These are phyloP conservation scores for Talaromyces proteolyticus DNA, from an alignment of 495 filamentous ascomycete genomes.

Conservation along the genomic window DNA sequence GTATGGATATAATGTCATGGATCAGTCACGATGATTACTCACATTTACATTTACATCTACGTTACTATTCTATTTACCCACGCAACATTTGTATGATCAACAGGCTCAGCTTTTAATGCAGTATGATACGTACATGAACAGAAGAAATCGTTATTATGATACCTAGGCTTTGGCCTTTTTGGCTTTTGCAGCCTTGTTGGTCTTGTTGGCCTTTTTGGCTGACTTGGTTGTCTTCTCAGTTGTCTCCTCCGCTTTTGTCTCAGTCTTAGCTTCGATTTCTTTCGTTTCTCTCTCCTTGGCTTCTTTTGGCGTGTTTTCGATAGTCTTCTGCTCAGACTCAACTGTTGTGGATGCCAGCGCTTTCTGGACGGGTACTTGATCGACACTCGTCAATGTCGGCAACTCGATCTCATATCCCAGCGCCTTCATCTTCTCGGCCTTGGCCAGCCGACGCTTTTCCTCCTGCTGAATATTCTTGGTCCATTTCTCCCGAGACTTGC, in stretches of 20 bases:
- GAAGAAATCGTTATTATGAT: neutral
- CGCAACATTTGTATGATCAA: no score
- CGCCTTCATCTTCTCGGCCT: slow-evolving; percentile 68
- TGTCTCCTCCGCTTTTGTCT: slow-evolving; percentile 1
- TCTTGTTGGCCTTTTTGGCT: slow-evolving; percentile 17
- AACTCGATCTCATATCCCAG: slow-evolving; percentile 81
- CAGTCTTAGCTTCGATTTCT: neutral
- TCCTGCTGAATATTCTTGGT: slow-evolving; percentile 63
- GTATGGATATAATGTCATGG: slow-evolving; percentile 10
- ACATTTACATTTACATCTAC: no score
- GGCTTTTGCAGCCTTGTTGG: slow-evolving; percentile 21
- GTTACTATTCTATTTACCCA: no score
- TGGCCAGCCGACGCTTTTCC: slow-evolving; percentile 56
- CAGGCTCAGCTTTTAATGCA: neutral
- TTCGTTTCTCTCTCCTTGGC: slow-evolving; percentile 27
- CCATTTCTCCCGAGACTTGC: slow-evolving; percentile 70
- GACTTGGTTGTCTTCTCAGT: slow-evolving; percentile 26
- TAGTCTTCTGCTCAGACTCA: slow-evolving; percentile 8
- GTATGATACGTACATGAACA: slow-evolving; percentile 4
- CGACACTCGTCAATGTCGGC: slow-evolving; percentile 64
- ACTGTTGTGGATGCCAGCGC: slow-evolving; percentile 19
- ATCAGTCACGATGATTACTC: neutral
- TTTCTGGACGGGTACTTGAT: slow-evolving; percentile 44
- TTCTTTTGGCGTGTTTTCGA: slow-evolving; percentile 12
- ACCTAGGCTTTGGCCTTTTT: slow-evolving; percentile 8